phyloP scores from a whole-genome alignment of 1,284 basidiomycete species.

The Entoloma clypeatum region DNA sequence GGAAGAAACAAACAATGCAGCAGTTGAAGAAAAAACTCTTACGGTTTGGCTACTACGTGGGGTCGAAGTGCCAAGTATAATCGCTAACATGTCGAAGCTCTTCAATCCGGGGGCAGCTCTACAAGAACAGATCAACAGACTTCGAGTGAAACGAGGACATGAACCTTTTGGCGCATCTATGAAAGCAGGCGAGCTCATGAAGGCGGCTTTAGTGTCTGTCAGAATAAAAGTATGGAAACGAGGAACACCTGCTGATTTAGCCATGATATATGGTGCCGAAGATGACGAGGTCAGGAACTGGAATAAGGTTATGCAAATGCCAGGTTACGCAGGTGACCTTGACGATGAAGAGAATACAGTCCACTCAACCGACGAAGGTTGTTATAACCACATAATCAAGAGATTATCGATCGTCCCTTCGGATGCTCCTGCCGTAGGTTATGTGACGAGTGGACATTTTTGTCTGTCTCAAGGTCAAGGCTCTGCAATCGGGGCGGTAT shows the following conservation, averaged over 20 bases:
- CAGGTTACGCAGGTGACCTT: slow-evolving; percentile 1
- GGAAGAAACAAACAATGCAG: slow-evolving; percentile 22
- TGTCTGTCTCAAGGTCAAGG: slow-evolving; percentile 75
- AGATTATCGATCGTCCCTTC: slow-evolving; percentile 35
- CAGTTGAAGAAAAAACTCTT: slow-evolving; percentile 12
- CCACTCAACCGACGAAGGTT: too few relatives aligned
- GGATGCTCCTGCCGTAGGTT: slow-evolving; percentile 60
- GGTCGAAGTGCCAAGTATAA: slow-evolving; percentile 38
- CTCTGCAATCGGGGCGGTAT: slow-evolving; percentile 68
- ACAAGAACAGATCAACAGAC: slow-evolving; percentile 51
- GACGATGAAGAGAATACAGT: too few relatives aligned
- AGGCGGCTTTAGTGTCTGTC: slow-evolving; percentile 63
- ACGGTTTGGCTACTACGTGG: slow-evolving; percentile 70
- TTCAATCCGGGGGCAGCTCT: slow-evolving; percentile 43
- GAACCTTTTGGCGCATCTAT: slow-evolving; percentile 32
- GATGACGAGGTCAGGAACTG: slow-evolving; percentile 49
- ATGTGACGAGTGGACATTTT: slow-evolving; percentile 76
- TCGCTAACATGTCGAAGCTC: slow-evolving; percentile 40
- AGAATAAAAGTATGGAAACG: slow-evolving; percentile 55
- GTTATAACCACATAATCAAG: too few relatives aligned
- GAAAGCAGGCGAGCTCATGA: slow-evolving; percentile 44
- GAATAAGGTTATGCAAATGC: slow-evolving; percentile 30
- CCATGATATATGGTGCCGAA: slow-evolving; percentile 60
- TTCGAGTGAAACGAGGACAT: slow-evolving; percentile 53
- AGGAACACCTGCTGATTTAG: slow-evolving; percentile 73